Evolutionary conservation across 2,329 filamentous ascomycete species (phyloP).

Genomic region (Aspergillus fructus): DNA sequence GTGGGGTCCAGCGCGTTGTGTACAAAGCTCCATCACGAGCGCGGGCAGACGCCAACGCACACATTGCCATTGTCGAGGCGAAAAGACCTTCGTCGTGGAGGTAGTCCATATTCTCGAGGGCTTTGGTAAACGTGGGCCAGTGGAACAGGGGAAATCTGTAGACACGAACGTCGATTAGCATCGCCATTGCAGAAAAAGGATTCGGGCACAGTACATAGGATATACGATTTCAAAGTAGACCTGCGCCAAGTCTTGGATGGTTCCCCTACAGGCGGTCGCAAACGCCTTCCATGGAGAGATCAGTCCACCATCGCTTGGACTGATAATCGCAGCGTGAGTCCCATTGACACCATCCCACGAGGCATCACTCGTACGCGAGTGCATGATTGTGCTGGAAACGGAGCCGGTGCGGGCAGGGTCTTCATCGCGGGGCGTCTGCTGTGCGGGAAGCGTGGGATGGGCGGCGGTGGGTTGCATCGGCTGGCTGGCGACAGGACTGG

Average conservation of each 20-base stretch:
- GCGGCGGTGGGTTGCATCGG: not conserved
- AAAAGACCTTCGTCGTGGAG: constrained; percentile 1
- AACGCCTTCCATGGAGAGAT: not conserved
- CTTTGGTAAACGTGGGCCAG: not conserved
- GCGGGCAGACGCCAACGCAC: not conserved
- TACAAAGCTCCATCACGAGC: constrained; percentile 4
- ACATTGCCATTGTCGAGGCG: constrained; percentile 5
- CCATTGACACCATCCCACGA: not conserved
- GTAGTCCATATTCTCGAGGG: constrained; percentile 2
- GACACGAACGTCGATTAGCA: not conserved
- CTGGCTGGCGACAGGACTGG: not conserved
- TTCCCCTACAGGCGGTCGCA: not conserved
- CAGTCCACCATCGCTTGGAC: not conserved
- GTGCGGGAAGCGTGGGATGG: not conserved
- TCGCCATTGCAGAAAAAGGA: too few species aligned
- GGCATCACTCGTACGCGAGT: not conserved
- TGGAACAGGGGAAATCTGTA: constrained; percentile 5
- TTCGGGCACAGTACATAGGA: constrained; percentile 1
- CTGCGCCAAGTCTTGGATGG: not conserved
- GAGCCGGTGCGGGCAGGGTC: not conserved
- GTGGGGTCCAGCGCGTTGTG: not conserved
- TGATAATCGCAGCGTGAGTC: not conserved
- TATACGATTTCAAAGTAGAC: constrained; percentile 6
- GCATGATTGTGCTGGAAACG: not conserved
- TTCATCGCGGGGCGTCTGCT: not conserved